phyloP scores from a whole-genome alignment of 768 basidiomycete genomes.

The Boletus eberwhitei region DNA sequence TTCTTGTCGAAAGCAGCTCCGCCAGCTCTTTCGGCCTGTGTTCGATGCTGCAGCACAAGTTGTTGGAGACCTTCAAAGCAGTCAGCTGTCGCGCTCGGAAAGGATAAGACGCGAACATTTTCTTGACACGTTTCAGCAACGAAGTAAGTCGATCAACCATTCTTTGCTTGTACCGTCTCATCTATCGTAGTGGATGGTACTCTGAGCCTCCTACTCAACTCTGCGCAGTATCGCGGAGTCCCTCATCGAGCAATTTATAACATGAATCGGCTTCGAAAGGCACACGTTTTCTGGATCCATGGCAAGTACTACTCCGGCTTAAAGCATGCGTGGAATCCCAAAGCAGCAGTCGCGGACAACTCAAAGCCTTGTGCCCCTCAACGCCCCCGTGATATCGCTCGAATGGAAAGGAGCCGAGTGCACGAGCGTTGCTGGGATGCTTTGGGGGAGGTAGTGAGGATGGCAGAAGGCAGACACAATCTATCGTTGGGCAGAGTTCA shows the following conservation, averaged over 20 bases:
- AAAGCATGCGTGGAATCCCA: constrained; percentile 39
- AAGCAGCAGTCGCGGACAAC: constrained; percentile 27
- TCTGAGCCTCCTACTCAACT: constrained; percentile 55
- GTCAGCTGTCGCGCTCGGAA: constrained; percentile 23
- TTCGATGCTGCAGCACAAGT: constrained; percentile 51
- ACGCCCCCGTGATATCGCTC: constrained; percentile 16
- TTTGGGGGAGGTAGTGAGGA: constrained; percentile 49
- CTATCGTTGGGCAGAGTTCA: constrained; percentile 49
- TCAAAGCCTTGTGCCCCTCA: constrained; percentile 10
- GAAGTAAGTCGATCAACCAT: constrained; percentile 39
- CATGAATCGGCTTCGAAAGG: constrained; percentile 34
- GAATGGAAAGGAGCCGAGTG: constrained; percentile 26
- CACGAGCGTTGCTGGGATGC: constrained; percentile 42
- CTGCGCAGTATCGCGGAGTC: constrained; percentile 61
- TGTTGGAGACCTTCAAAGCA: constrained; percentile 38
- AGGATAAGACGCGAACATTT: constrained; percentile 37
- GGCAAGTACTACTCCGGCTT: constrained; percentile 18
- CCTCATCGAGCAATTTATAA: constrained; percentile 60
- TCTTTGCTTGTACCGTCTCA: constrained; percentile 4
- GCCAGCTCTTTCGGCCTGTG: constrained; percentile 49
- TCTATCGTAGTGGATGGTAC: constrained; percentile 62
- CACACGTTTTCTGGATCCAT: constrained; percentile 25
- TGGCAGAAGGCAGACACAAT: constrained; percentile 56
- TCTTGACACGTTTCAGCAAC: constrained; percentile 52
- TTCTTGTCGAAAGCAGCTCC: constrained; percentile 41